Evolutionary conservation across 2,329 filamentous ascomycete genomes (phyloP).

Genomic region (Nigrograna mackinnonii): DNA sequence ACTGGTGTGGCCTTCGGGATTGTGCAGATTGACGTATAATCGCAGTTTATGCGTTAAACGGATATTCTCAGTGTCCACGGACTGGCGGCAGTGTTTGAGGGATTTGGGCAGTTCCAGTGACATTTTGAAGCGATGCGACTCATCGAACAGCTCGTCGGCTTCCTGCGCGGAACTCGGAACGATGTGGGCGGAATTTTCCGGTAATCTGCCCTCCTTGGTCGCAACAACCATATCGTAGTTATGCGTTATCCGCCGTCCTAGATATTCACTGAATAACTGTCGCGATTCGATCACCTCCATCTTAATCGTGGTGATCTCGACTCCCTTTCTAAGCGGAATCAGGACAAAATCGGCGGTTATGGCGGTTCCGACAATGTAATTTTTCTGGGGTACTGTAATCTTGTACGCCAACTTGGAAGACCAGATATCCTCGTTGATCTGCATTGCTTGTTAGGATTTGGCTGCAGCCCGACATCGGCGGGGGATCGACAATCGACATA

Average conservation of each 20-base stretch:
- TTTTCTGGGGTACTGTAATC: conserved; percentile 90
- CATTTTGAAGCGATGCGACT: conserved; percentile 64
- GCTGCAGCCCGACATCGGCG: not conserved
- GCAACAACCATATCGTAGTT: conserved; percentile 36
- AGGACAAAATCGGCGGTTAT: conserved; percentile 85
- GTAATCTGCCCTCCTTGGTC: conserved; percentile 38
- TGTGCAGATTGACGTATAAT: conserved; percentile 86
- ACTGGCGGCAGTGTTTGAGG: conserved; percentile 82
- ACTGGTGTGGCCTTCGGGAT: conserved; percentile 92
- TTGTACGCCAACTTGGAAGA: conserved; percentile 97
- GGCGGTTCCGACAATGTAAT: conserved; percentile 88
- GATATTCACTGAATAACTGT: conserved; percentile 47
- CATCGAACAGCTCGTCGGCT: conserved; percentile 49
- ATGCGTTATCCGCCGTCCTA: conserved; percentile 37
- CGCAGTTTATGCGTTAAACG: conserved; percentile 93
- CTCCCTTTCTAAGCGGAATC: conserved; percentile 84
- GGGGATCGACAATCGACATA: no score
- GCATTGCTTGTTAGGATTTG: conserved; percentile 4
- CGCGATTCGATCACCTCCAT: conserved; percentile 74
- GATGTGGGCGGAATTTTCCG: conserved; percentile 28
- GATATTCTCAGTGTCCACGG: conserved; percentile 85
- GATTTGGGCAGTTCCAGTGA: conserved; percentile 75
- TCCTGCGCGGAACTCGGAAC: conserved; percentile 34
- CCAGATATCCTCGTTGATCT: conserved; percentile 94
- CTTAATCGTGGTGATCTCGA: conserved; percentile 81